Evolutionary conservation across 768 basidiomycete species (phyloP).

Genomic region (Wakefieldia striispora): DNA sequence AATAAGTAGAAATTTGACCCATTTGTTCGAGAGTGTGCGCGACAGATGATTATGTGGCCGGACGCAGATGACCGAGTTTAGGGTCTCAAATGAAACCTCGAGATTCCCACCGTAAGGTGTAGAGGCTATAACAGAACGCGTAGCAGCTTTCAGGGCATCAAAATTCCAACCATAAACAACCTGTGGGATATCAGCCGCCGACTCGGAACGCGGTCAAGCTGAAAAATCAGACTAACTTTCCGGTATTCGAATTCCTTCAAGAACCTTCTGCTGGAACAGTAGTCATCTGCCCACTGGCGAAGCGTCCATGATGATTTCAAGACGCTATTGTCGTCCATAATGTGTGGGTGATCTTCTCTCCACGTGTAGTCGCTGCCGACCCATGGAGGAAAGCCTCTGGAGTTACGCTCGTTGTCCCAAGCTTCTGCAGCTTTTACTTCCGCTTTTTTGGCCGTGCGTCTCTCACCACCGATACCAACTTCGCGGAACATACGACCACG

Average conservation of each 20-base stretch:
- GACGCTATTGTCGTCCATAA: constrained; percentile 21
- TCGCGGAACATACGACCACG: constrained; percentile 63
- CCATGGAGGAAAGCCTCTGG: constrained; percentile 56
- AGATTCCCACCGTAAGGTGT: constrained; percentile 38
- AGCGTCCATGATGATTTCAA: constrained; percentile 60
- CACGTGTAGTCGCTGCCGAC: constrained; percentile 33
- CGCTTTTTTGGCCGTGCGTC: constrained; percentile 39
- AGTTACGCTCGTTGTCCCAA: constrained; percentile 44
- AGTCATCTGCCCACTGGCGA: constrained; percentile 81
- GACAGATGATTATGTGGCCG: constrained; percentile 67
- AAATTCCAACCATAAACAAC: constrained; percentile 62
- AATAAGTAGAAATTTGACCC: constrained; percentile 67
- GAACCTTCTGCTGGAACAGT: constrained; percentile 64
- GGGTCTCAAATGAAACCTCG: constrained; percentile 48
- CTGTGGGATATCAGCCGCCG: constrained; percentile 34
- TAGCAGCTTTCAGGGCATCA: constrained; percentile 38
- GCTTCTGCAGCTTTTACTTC: constrained; percentile 44
- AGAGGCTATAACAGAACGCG: constrained; percentile 37
- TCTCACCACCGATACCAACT: constrained; percentile 39
- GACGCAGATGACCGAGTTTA: constrained; percentile 53
- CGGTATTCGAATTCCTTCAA: constrained; percentile 79
- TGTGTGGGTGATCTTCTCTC: constrained; percentile 29
- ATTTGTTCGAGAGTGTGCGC: constrained; percentile 64
- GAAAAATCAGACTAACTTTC: constrained; percentile 43
- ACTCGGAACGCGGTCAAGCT: no score